Percentiles rank a stretch among this genome's conserved stretches.
These are phyloP conservation scores for Vigna hirtella DNA, from an alignment of 306 rosid species.

Conservation along the genomic window DNA sequence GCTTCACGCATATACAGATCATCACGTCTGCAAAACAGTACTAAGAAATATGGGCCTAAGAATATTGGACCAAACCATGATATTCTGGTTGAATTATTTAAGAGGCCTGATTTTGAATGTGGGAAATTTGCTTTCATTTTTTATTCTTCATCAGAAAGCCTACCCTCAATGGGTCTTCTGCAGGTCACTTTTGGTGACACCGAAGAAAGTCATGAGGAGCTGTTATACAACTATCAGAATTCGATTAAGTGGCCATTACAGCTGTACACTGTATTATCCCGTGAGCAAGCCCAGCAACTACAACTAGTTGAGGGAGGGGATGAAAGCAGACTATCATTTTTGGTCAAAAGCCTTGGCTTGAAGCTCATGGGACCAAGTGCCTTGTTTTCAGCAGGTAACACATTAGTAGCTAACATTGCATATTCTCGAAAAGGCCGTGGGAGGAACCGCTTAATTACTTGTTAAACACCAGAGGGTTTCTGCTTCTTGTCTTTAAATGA, in stretches of 20 bases:
- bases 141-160: constrained; percentile 64
- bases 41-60: constrained; percentile 53
- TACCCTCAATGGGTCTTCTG: constrained; percentile 69
- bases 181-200: constrained; percentile 56
- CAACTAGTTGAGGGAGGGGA: constrained; percentile 62
- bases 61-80: constrained; percentile 59
- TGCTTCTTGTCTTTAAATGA: constrained; percentile 6
- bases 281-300: constrained; percentile 68
- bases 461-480: constrained; percentile 40
- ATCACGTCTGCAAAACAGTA: constrained; percentile 50
- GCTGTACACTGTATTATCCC: constrained; percentile 72
- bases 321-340: constrained; percentile 57
- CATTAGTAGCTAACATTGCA: constrained; percentile 59
- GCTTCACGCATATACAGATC: constrained; percentile 74
- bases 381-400: constrained; percentile 47
- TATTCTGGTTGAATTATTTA: constrained; percentile 65
- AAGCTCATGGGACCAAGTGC: constrained; percentile 78
- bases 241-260: constrained; percentile 54
- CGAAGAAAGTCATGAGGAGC: constrained; percentile 50
- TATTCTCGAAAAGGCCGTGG: constrained; percentile 70
- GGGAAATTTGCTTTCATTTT: constrained; percentile 72
- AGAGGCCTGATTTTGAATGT: constrained; percentile 65
- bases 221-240: constrained; percentile 46
- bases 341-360: constrained; percentile 66
- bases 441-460: constrained; percentile 54